A percentile compares a stretch with the other conserved stretches of the same genome.
Evolutionary conservation across 176 grass and related monocot genomes (phyloP).

Genomic region (Aegilops bicornis): DNA sequence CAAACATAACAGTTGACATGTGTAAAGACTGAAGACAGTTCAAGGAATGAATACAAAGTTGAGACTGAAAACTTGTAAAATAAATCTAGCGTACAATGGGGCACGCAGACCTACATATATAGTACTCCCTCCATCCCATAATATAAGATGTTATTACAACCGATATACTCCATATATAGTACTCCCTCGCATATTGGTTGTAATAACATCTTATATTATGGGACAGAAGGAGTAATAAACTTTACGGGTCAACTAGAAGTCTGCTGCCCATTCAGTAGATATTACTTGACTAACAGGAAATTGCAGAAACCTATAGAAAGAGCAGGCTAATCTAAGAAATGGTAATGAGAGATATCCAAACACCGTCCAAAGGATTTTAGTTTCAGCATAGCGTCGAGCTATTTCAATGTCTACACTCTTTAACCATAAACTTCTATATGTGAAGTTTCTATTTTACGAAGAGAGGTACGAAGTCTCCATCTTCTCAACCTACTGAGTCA

Average conservation of each 20-base stretch:
- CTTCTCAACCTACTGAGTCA: background rate
- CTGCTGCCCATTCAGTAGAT: background rate
- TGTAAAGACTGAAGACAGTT: background rate
- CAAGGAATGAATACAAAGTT: background rate
- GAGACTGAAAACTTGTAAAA: background rate
- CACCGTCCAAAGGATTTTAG: background rate
- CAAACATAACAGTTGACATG: slow-evolving; percentile 31
- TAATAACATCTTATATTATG: too few species aligned
- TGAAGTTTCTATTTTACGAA: background rate
- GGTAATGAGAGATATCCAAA: background rate
- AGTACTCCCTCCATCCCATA: background rate
- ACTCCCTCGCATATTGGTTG: too few species aligned
- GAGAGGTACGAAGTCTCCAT: background rate
- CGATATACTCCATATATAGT: too few species aligned
- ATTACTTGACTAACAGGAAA: background rate
- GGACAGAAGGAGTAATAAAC: background rate
- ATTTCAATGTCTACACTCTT: background rate
- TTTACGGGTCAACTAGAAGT: slow-evolving; percentile 18
- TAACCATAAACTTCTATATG: background rate
- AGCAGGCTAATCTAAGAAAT: background rate
- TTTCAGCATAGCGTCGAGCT: background rate
- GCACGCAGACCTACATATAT: background rate
- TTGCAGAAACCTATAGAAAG: background rate
- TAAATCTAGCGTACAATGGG: background rate
- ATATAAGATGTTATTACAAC: too few species aligned